Evolutionary conservation across 495 filamentous ascomycete genomes (phyloP), one percentile per base, ranked within the genome.

Genomic region (Tuber indicum): DNA sequence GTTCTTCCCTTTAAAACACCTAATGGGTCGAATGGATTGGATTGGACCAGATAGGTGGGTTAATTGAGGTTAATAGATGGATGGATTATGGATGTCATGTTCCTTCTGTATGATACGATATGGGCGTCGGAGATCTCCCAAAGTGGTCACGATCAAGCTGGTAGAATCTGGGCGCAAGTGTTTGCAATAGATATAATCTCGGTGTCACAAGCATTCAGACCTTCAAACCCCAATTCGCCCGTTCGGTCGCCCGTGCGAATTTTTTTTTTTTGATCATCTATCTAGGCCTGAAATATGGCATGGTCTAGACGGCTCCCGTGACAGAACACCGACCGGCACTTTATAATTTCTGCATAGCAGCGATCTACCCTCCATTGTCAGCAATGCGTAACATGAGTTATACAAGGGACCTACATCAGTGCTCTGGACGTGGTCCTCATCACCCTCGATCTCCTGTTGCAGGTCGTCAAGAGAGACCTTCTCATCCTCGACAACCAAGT

Each of bases 381-480:
- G 44, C 70, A n/a, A 47, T 26, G 36, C 32, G 81, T 70, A 74
- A 73, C 32, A 43, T 46, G 70, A 80, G 41, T 41, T 73, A 19
- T 36, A 26, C 10, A 66, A 36, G 16, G 12, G 14, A 86, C 88
- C 87, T 87, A 91, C 92, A 85, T 99, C 96, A 81, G 91, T 91
- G 81, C 94, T 97, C 90, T 99, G 96, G 85, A 99, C 96, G 83
- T 94, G 92, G 86, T 98, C 96, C 89, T 99, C 96, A 82, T 94
- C 91, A 77, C 88, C 92, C 86, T 92, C 91, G 84, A 98, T 96
- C 86, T 92, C 82, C 79, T 89, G 88, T 89, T 98, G 91, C 83
- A 99, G 90, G 72, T 98, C 95, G 75, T 93, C 90, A 77, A 92
- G 85, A 75, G 93, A 94, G 84, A 99, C 85, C 89, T 98, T 98